These are phyloP conservation scores for Fusarium praegraminearum DNA, from an alignment of 2,329 filamentous ascomycete species.

Conservation along the genomic window DNA sequence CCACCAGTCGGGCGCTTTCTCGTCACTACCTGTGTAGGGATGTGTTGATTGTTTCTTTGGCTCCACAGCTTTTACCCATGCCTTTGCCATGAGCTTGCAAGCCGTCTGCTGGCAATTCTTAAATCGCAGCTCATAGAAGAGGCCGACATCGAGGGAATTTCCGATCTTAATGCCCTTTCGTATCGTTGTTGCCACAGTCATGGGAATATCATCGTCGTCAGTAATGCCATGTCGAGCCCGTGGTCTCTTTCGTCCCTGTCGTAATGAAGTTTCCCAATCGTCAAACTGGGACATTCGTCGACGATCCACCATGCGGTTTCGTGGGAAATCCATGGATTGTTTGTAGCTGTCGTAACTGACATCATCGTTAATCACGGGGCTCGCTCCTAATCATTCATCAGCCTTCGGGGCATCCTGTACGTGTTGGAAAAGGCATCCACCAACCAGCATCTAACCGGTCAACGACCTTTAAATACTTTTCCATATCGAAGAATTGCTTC, in stretches of 20 bases:
- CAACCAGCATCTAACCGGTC: slow-evolving; percentile 56
- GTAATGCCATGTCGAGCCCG: slow-evolving; percentile 54
- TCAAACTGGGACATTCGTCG: slow-evolving; percentile 51
- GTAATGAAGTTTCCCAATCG: slow-evolving; percentile 50
- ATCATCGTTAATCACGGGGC: slow-evolving; percentile 52
- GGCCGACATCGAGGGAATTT: slow-evolving; percentile 65
- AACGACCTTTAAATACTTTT: slow-evolving; percentile 57
- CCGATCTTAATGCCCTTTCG: slow-evolving; percentile 63
- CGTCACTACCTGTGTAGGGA: slow-evolving; percentile 75
- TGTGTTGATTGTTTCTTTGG: slow-evolving; percentile 82
- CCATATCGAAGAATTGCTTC: slow-evolving; percentile 60
- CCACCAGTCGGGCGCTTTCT: slow-evolving; percentile 76
- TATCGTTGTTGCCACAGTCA: slow-evolving; percentile 55
- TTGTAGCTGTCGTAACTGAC: slow-evolving; percentile 48
- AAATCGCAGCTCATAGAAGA: slow-evolving; percentile 72
- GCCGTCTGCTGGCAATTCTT: slow-evolving; percentile 76
- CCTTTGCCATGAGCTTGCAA: slow-evolving; percentile 79
- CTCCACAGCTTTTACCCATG: slow-evolving; percentile 80
- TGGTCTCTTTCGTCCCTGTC: slow-evolving; percentile 49
- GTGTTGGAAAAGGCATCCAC: slow-evolving; percentile 13
- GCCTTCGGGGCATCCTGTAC: not conserved
- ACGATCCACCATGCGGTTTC: slow-evolving; percentile 48
- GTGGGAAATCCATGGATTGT: slow-evolving; percentile 43
- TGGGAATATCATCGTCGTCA: slow-evolving; percentile 57
- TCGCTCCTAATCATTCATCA: slow-evolving; percentile 47